A percentile compares a stretch with the other conserved stretches of the same genome.
Evolutionary conservation across 768 basidiomycete species (phyloP).

Genomic region (Chalciporus pseudorubinellus): DNA sequence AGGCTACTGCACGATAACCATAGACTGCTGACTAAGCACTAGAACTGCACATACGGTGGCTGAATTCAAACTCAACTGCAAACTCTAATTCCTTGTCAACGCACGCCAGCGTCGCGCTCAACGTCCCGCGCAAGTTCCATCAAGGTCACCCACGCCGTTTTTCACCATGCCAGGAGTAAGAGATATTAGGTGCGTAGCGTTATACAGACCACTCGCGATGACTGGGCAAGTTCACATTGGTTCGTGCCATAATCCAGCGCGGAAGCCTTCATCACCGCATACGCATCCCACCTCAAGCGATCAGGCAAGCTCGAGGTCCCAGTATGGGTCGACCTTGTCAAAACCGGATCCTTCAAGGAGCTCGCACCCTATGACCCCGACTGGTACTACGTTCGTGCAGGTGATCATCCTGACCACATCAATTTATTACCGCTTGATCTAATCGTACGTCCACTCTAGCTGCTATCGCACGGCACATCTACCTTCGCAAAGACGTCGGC

Average conservation of each 20-base stretch:
- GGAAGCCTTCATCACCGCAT: slow-evolving; percentile 90
- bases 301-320: slow-evolving; percentile 99
- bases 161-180: slow-evolving; percentile 77
- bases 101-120: slow-evolving; percentile 52
- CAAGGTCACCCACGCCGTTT: slow-evolving; percentile 38
- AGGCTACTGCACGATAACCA: too few relatives aligned
- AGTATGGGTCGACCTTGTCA: slow-evolving; percentile 97
- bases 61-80: slow-evolving; percentile 34
- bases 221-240: slow-evolving; percentile 18
- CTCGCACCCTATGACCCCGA: slow-evolving; percentile 98
- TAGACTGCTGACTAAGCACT: slow-evolving; percentile 38
- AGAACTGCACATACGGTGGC: slow-evolving; percentile 41
- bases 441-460: slow-evolving; percentile 45
- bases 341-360: slow-evolving; percentile 97
- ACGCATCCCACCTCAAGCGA: slow-evolving; percentile 94
- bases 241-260: slow-evolving; percentile 51
- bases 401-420: slow-evolving; percentile 45
- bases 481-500: slow-evolving; percentile 97
- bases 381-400: slow-evolving; percentile 99
- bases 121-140: slow-evolving; percentile 42
- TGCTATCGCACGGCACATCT: slow-evolving; percentile 97
- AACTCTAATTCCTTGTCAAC: slow-evolving; percentile 41
- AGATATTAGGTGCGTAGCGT: slow-evolving; percentile 64
- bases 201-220: neutral
- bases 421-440: neutral